Conservation (phyloP, 331 rosid species). For the Quercus lobata region DNA sequence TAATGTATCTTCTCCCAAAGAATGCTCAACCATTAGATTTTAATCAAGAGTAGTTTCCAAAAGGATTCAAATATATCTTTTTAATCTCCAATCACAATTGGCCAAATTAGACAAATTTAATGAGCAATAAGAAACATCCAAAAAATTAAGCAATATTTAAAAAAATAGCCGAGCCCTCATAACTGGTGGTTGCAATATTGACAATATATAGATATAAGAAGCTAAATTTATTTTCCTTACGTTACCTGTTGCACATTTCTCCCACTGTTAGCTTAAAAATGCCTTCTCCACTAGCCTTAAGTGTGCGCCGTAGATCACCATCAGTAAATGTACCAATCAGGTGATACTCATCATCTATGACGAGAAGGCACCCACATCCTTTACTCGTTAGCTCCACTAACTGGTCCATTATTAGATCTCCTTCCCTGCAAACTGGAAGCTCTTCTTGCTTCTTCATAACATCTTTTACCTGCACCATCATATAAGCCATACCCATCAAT, state of each 20-base stretch:
- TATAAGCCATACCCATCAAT: neutral
- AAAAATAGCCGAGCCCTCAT: too few species aligned
- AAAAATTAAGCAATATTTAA: neutral
- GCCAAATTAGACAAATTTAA: neutral
- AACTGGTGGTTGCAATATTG: neutral
- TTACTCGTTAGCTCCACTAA: constrained; percentile 88
- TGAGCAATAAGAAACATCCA: neutral
- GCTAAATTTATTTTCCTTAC: neutral
- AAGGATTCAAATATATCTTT: neutral
- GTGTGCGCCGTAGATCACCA: constrained; percentile 96
- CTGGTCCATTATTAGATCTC: constrained; percentile 91
- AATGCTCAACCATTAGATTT: neutral
- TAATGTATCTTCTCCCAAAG: neutral
- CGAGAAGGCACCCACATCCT: constrained; percentile 96
- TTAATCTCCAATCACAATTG: neutral
- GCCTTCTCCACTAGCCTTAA: constrained; percentile 85
- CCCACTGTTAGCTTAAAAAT: constrained; percentile 92
- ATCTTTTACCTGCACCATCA: constrained; percentile 63
- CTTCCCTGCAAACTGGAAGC: constrained; percentile 85
- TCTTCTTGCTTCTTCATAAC: constrained; percentile 90
- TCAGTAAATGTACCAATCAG: constrained; percentile 93
- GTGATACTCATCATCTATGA: constrained; percentile 50
- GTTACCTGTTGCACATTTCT: constrained; percentile 86
- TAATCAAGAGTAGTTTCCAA: neutral
- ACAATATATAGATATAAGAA: neutral